phyloP scores from a whole-genome alignment of 2,329 filamentous ascomycete genomes.

The Fusarium pseudoanthophilum region DNA sequence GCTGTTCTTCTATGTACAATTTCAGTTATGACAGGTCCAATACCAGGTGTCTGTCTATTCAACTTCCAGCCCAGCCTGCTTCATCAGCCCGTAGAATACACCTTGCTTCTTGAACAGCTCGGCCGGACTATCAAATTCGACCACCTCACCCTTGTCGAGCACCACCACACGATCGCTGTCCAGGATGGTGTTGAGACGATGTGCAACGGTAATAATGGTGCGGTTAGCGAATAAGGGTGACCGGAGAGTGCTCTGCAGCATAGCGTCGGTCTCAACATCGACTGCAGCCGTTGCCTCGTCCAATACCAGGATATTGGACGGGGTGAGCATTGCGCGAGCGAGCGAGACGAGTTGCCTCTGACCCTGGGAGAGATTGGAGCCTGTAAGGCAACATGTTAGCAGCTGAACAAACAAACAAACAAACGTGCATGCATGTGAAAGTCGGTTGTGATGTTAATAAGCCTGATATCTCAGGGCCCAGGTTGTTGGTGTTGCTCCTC shows the following conservation, averaged over 20 bases:
- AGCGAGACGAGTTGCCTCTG: constrained; percentile 95
- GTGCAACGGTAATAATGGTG: constrained; percentile 98
- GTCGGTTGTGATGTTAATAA: neutral
- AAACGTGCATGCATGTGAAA: constrained; percentile 21
- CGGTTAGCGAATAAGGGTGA: constrained; percentile 82
- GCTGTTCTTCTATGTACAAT: constrained; percentile 20
- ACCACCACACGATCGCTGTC: constrained; percentile 91
- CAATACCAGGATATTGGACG: constrained; percentile 95
- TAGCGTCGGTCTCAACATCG: constrained; percentile 74
- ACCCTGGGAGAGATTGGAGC: constrained; percentile 94
- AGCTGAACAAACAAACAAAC: constrained; percentile 9
- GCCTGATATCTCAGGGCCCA: neutral
- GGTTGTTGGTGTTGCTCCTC: constrained; percentile 6
- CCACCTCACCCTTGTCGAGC: constrained; percentile 87
- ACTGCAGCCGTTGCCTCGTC: constrained; percentile 92
- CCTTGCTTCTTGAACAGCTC: constrained; percentile 80
- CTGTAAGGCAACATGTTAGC: constrained; percentile 56
- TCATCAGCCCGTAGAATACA: constrained; percentile 89
- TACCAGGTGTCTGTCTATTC: constrained; percentile 45
- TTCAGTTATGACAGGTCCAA: constrained; percentile 11
- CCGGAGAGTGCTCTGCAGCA: constrained; percentile 72
- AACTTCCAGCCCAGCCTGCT: constrained; percentile 81
- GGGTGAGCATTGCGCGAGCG: constrained; percentile 91
- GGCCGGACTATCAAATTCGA: constrained; percentile 89
- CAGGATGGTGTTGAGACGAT: constrained; percentile 97